Base-by-base conservation (phyloP, 495 filamentous ascomycete species). In the Penicillium atrosanguineum region DNA sequence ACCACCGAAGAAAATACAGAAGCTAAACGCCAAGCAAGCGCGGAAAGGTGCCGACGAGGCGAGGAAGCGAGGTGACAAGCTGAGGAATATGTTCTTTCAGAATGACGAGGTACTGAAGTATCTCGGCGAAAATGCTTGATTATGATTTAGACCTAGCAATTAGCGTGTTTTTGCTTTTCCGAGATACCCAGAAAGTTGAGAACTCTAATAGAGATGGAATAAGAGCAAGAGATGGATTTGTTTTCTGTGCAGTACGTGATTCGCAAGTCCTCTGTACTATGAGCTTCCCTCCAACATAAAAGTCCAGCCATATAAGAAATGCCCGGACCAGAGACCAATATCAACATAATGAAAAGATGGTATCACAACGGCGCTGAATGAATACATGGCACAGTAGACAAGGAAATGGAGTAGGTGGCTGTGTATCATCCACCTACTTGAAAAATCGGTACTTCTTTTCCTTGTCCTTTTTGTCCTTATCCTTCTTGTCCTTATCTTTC, bases 401-500 rank as follows among this genome's bases (percentile, higher is more conserved):
- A 42, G 31, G 16, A 46, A 21, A 25, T 19, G 21, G 21, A 19
- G 18, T 12, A 39, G 37, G 42, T 20, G 21, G 37, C 36, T 47
- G 29, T 25, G 28, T 43, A 31, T 16, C 36, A 40, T 12, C 4
- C 28, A 31, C 7, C 52, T 82, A 83, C 41, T 86, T 79, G 70
- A 92, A 90, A 64, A 95, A 88, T 62, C 86, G 84, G 60, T 85
- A 80, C 65, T 86, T 89, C 76, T 89, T 91, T 70, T 89, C 86
- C 69, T 63, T 69, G 55, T 85, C 78, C 67, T 23, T 23, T 23
- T 23, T 23, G 23, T 23, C 23, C 23, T 86, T 88, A 74, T 90
- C 90, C 69, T 90, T 85, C 70, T 66, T 62, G 36, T 61, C 57
- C 34, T 60, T 60, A 12, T 31, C 28, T 12, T 18, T 50, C 19